Base-by-base conservation (phyloP, 495 filamentous ascomycete species). In the Entonaema liquescens region DNA sequence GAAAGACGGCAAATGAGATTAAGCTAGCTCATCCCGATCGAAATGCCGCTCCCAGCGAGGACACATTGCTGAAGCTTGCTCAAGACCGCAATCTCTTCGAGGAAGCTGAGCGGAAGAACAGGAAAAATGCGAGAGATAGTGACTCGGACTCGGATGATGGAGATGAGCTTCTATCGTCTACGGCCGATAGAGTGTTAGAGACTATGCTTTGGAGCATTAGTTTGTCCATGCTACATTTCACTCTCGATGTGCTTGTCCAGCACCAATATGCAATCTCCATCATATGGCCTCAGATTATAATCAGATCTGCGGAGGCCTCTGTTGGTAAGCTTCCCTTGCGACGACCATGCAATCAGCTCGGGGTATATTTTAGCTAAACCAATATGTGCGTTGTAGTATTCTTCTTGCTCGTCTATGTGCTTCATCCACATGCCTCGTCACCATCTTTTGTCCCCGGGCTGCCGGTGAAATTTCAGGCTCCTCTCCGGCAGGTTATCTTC, bases 211-310 rank as follows among this genome's bases (percentile, higher is more conserved):
- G 86, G 83, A 87, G 89, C 9, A 70, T 89, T 4, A 91, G 90
- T 44, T 81, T 98, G 71, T 85, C 88, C 17, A 93, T 93, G 82
- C 83, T 97, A 26, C 92, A 97, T 78, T 89, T 96, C 71, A 94
- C 93, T 2, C 85, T 99, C 26, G 93, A 95, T 70, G 92, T 95
- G 56, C 83, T 98, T n/a, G 92, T 96, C 6, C 91, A 94, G 55
- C 89, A 94, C 77, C 96, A 98, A 82, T 98, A 97, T 75, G 87
- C 90, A 9, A 84, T 91, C 73, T 85, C 87, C 1, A 87, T 94
- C 12, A 78, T 84, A 12, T 88, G 91, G 81, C 70, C 75, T 2
- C 80, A 79, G 17, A 86, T 95, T 2, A 67, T 87, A 49, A 78
- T 77, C 35, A 85, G 88, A 60, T 79, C 85, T 23, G 58, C 74